Evolutionary conservation across 2,329 filamentous ascomycete genomes (phyloP), one percentile per base, ranked within the genome.

Genomic region (Colletotrichum musae): DNA sequence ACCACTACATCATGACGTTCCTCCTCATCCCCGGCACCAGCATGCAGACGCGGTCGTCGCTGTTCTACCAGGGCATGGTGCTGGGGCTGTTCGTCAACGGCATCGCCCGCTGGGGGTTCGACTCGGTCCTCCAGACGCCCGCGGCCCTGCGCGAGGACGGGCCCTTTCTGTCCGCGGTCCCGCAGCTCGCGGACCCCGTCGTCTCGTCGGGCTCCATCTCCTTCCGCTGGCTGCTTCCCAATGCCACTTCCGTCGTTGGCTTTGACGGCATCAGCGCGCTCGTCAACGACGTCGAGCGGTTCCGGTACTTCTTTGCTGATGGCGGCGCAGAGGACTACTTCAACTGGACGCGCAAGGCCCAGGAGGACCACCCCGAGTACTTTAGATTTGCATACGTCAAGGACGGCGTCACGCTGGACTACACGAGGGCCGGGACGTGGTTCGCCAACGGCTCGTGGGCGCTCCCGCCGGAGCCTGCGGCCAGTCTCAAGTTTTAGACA

Each of bases 41-140:
- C 64, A 90, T 98, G 79, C 95, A 97, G 74, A 98, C 93, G 6
- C 89, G 96, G 0, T 93, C 94, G 0, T 92, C 91, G 0, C 84
- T 98, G 9, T 80, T 97, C 2, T 98, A 96, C 76, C 95, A 98
- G 79, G 96, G 96, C 13, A 84, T 99, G 5, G 85, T 99, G 0
- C 83, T 98, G 6, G 96, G 96, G 0, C 86, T 98, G 0, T 98
- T 98, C 80, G 91, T 98, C 81, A 98, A 98, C 77, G 95, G 96
- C 59, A 90, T 96, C 70, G 95, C 95, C 3, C 88, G 95, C 50
- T 98, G 96, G 96, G 95, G 95, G 0, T 99, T 97, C 79, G 95
- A 94, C 72, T 88, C 92, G 1, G 89, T 99, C 56, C 88, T 98
- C 15, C 92, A 99, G 81, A 98, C 96, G 0, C 89, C 93, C 0